Evolutionary conservation across 768 basidiomycete species (phyloP).

Genomic region (Kwoniella bestiolae): DNA sequence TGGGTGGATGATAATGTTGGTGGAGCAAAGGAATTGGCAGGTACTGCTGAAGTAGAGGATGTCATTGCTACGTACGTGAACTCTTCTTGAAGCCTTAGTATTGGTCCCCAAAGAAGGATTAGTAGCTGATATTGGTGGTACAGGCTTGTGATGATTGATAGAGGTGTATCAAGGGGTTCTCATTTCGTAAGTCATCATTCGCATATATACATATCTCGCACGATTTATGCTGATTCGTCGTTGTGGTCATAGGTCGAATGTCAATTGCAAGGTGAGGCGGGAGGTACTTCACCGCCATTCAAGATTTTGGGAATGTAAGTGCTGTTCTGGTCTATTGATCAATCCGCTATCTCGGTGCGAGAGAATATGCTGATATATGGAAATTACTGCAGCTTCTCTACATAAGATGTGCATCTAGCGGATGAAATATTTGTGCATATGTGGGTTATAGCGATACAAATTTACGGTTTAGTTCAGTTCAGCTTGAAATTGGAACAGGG

Average conservation of each 20-base stretch:
- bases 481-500: too few relatives aligned
- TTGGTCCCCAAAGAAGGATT: constrained; percentile 3
- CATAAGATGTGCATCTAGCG: not conserved
- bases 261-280: constrained; percentile 83
- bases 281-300: constrained; percentile 75
- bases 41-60: constrained; percentile 70
- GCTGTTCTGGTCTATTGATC: not conserved
- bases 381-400: constrained; percentile 10
- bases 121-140: not conserved
- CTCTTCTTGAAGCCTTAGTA: too few relatives aligned
- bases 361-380: not conserved
- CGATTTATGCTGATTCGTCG: not conserved
- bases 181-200: constrained; percentile 66
- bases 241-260: constrained; percentile 75
- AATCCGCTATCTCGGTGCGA: too few relatives aligned
- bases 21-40: constrained; percentile 77
- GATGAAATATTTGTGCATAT: not conserved
- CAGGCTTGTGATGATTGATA: constrained; percentile 85
- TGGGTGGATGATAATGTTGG: constrained; percentile 96
- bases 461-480: too few relatives aligned
- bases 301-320: constrained; percentile 90
- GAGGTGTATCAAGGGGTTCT: constrained; percentile 78
- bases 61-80: constrained; percentile 69
- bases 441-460: not conserved
- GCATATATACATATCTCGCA: not conserved